Conservation (phyloP, 2,329 filamentous ascomycete species). For the Hypoxylon sp. region DNA sequence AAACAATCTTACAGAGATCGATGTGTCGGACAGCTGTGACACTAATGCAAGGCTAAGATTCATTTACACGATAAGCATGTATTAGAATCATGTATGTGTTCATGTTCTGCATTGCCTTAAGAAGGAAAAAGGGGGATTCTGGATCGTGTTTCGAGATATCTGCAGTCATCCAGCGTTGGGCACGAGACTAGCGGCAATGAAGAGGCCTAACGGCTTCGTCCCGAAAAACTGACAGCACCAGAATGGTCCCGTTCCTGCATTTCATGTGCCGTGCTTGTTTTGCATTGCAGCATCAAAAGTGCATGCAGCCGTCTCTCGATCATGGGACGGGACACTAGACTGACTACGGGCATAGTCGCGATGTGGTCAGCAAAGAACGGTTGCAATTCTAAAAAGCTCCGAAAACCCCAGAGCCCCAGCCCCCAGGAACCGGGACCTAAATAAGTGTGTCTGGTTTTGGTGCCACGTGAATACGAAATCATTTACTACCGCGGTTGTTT, state of each 20-base stretch:
- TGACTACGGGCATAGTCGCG: slow-evolving; percentile 28
- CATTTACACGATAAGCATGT: slow-evolving; percentile 18
- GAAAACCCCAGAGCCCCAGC: slow-evolving; percentile 33
- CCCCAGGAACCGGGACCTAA: slow-evolving; percentile 32
- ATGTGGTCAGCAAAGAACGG: slow-evolving; percentile 30
- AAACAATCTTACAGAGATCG: slow-evolving; percentile 23
- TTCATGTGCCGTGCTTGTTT: slow-evolving; percentile 3
- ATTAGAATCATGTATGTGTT: slow-evolving; percentile 11
- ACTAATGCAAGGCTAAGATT: slow-evolving; percentile 37
- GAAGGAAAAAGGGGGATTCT: slow-evolving; percentile 31
- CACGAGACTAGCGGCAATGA: slow-evolving; percentile 26
- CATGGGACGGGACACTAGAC: slow-evolving; percentile 18
- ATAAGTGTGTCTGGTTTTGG: slow-evolving; percentile 17
- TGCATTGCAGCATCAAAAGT: slow-evolving; percentile 18
- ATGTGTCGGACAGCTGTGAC: slow-evolving; percentile 26
- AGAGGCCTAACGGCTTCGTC: slow-evolving; percentile 9
- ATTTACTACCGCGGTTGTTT: not conserved
- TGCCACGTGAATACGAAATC: slow-evolving; percentile 14
- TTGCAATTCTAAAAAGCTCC: slow-evolving; percentile 39
- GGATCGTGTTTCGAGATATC: slow-evolving; percentile 35
- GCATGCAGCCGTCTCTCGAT: slow-evolving; percentile 29
- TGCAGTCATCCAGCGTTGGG: slow-evolving; percentile 26
- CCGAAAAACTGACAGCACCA: slow-evolving; percentile 32
- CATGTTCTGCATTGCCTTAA: slow-evolving; percentile 29
- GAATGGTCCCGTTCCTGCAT: slow-evolving; percentile 24